These are phyloP conservation scores for Sporopachydermia quercuum DNA, from an alignment of 805 yeast species.

Conservation along the genomic window DNA sequence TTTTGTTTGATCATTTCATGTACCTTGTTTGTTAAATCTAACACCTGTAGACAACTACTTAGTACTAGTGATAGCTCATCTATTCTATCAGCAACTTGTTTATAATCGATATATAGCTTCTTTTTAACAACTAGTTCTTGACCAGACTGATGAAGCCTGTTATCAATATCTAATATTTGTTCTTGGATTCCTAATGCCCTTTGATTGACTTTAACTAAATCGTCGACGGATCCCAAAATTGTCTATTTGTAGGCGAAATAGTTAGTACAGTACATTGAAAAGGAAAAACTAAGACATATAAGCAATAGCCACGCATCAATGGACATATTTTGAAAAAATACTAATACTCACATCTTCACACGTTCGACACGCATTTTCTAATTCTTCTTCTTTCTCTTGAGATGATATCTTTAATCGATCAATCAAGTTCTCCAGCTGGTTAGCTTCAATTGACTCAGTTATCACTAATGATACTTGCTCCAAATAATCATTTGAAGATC, in stretches of 20 bases:
- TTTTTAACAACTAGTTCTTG: constrained; percentile 47
- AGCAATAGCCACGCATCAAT: too few species aligned
- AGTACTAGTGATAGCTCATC: constrained; percentile 58
- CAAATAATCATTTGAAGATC: constrained; percentile 47
- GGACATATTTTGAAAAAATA: constrained; percentile 18
- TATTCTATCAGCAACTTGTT: constrained; percentile 51
- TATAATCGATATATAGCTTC: constrained; percentile 40
- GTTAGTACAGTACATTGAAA: too few species aligned
- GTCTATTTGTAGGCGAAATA: too few species aligned
- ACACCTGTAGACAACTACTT: constrained; percentile 59
- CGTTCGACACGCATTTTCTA: constrained; percentile 45
- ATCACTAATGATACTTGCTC: constrained; percentile 72
- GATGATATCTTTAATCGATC: constrained; percentile 40
- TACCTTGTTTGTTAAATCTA: constrained; percentile 75
- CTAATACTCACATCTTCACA: constrained; percentile 27
- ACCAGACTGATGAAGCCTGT: constrained; percentile 49
- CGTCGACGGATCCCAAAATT: constrained; percentile 42
- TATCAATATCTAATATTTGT: constrained; percentile 42
- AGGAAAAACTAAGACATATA: too few species aligned
- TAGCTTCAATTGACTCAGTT: constrained; percentile 40
- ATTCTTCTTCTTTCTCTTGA: constrained; percentile 43
- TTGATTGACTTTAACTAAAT: constrained; percentile 45
- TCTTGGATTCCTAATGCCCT: constrained; percentile 40
- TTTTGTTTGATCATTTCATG: constrained; percentile 64
- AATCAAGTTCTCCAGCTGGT: constrained; percentile 41